Percentiles rank a stretch among this genome's conserved stretches.
Conservation (phyloP, 2,329 filamentous ascomycete genomes). For the Fusarium sp. region DNA sequence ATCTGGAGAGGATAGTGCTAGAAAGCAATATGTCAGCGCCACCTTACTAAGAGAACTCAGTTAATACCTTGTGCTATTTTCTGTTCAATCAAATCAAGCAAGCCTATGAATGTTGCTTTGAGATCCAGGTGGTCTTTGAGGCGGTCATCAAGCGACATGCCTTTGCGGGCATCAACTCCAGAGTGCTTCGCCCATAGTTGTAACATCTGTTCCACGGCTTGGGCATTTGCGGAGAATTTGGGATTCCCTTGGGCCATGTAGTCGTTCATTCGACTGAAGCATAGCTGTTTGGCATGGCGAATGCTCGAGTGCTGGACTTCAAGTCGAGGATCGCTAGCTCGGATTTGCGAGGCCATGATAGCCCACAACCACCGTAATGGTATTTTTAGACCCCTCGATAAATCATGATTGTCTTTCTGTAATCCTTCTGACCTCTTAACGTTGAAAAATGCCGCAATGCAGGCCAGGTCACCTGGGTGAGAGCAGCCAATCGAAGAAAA, state of each 20-base stretch:
- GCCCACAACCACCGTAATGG: not conserved
- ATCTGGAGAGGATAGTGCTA: not conserved
- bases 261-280: not conserved
- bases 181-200: not conserved
- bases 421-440: not conserved
- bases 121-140: not conserved
- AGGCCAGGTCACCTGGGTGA: not conserved
- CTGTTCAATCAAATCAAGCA: not conserved
- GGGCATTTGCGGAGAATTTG: not conserved
- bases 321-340: not conserved
- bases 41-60: rapidly evolving
- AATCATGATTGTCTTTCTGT: not conserved
- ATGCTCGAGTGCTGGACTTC: not conserved
- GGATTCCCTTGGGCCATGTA: not conserved
- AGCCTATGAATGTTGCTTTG: not conserved
- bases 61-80: not conserved
- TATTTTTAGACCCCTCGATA: not conserved
- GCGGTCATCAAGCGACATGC: not conserved
- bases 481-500: not conserved
- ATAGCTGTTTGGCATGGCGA: not conserved
- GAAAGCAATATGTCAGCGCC: not conserved
- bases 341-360: not conserved
- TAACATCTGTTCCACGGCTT: not conserved
- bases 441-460: not conserved
- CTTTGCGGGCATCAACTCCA: not conserved